Evolutionary conservation across 2,329 filamentous ascomycete species (phyloP).

Genomic region (Beauveria bassiana): DNA sequence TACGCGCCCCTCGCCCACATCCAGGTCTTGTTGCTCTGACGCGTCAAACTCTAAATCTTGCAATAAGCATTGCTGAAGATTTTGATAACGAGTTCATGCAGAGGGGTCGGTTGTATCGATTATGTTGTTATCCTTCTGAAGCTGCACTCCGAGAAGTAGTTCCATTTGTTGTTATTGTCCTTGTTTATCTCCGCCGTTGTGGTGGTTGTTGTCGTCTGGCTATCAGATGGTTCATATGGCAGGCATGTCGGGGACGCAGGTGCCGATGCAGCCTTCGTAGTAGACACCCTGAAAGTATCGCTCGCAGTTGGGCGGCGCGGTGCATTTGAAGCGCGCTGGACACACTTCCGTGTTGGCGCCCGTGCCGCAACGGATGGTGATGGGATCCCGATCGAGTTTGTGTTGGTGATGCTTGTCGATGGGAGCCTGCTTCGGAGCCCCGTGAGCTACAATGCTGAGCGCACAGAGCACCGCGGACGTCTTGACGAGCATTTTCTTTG

Average conservation of each 20-base stretch:
- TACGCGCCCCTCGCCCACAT: background rate
- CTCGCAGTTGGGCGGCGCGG: constrained; percentile 8
- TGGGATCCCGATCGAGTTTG: background rate
- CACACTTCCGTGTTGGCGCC: constrained; percentile 9
- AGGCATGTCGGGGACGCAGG: constrained; percentile 7
- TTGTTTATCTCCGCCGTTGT: background rate
- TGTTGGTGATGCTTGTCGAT: background rate
- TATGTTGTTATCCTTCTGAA: background rate
- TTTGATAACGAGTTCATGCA: background rate
- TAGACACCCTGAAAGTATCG: constrained; percentile 4
- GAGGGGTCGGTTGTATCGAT: background rate
- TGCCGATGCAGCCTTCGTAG: constrained; percentile 11
- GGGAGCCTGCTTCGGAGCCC: background rate
- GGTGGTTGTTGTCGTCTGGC: background rate
- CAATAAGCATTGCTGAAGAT: background rate
- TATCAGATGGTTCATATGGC: background rate
- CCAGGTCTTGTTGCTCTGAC: background rate
- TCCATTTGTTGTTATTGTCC: background rate
- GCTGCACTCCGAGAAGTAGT: background rate
- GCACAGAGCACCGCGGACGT: background rate
- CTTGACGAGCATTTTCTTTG: background rate
- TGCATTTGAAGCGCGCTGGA: constrained; percentile 5
- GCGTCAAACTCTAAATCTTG: constrained; percentile 1
- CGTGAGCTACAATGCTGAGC: background rate
- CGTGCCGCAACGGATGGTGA: constrained; percentile 11